Evolutionary conservation across 345 rosid genomes (phyloP).

Genomic region (Garcia nutans): DNA sequence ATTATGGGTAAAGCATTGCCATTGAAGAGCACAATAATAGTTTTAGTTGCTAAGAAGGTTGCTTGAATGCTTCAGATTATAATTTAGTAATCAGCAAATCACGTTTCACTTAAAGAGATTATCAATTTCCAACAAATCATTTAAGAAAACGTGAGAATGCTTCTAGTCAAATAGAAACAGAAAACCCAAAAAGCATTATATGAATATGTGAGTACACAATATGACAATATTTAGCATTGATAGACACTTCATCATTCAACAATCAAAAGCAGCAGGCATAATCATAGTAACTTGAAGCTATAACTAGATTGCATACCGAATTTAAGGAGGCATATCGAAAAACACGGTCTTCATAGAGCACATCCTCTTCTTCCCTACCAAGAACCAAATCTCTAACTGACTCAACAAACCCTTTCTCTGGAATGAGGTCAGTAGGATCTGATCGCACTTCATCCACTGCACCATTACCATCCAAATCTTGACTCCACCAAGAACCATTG

Average conservation of each 20-base stretch:
- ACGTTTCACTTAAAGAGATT: too few relatives aligned
- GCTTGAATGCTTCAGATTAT: not conserved
- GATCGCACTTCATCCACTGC: slow-evolving; percentile 24
- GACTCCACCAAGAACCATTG: slow-evolving; percentile 48
- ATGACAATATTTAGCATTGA: not conserved
- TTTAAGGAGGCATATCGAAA: slow-evolving; percentile 77
- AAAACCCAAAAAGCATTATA: not conserved
- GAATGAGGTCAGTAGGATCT: slow-evolving; percentile 39
- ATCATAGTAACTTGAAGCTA: not conserved
- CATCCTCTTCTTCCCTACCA: slow-evolving; percentile 75
- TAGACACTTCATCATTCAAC: not conserved
- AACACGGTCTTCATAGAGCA: slow-evolving; percentile 88
- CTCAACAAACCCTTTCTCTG: slow-evolving; percentile 66
- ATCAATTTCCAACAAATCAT: not conserved
- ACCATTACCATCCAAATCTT: slow-evolving; percentile 41
- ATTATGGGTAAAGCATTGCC: not conserved
- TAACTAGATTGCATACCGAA: slow-evolving; percentile 43
- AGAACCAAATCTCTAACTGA: slow-evolving; percentile 66
- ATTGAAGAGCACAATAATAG: not conserved
- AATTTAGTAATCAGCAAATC: not conserved
- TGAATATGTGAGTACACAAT: not conserved
- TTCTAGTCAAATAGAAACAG: not conserved
- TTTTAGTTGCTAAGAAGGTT: not conserved
- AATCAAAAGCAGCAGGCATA: not conserved
- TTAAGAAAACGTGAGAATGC: not conserved